Conservation (phyloP, 352 stramenopile species). For the Globisporangium uncinulatum region DNA sequence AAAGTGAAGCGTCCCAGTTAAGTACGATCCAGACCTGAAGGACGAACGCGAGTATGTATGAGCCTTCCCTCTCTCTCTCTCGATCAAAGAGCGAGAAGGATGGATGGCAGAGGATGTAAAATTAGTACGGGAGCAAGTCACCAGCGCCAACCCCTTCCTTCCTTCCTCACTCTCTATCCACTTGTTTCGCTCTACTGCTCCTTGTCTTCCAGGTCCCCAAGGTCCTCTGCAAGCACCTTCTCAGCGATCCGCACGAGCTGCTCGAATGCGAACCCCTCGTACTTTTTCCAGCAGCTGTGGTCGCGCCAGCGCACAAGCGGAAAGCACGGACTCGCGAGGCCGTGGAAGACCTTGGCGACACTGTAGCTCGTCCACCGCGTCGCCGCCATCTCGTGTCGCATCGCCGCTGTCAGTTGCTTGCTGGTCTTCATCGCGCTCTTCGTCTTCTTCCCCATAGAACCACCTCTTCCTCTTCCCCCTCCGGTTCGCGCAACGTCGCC, state of each 20-base stretch:
- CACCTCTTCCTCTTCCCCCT: neutral
- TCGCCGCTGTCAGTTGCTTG: neutral
- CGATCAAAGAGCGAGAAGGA: neutral
- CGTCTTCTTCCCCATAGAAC: neutral
- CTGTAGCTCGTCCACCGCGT: slow-evolving; percentile 53
- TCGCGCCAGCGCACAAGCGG: slow-evolving; percentile 54
- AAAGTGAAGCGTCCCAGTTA: neutral
- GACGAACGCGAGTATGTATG: neutral
- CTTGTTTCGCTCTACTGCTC: no score
- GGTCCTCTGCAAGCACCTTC: slow-evolving; percentile 39
- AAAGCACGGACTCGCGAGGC: slow-evolving; percentile 59
- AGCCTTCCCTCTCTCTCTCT: neutral
- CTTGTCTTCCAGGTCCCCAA: no score
- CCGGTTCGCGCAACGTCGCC: neutral
- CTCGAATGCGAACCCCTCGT: slow-evolving; percentile 65
- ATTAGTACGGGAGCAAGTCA: neutral
- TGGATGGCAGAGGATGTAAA: neutral
- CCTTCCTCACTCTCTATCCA: no score
- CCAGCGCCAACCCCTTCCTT: no score
- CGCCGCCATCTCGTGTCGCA: slow-evolving; percentile 7
- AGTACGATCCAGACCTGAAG: neutral
- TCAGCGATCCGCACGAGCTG: slow-evolving; percentile 56
- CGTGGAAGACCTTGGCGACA: slow-evolving; percentile 77
- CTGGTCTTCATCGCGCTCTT: neutral
- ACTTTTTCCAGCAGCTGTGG: slow-evolving; percentile 59